These are phyloP conservation scores for Spirogloea muscicola DNA, from an alignment of 139 green algal genomes.

Conservation along the genomic window DNA sequence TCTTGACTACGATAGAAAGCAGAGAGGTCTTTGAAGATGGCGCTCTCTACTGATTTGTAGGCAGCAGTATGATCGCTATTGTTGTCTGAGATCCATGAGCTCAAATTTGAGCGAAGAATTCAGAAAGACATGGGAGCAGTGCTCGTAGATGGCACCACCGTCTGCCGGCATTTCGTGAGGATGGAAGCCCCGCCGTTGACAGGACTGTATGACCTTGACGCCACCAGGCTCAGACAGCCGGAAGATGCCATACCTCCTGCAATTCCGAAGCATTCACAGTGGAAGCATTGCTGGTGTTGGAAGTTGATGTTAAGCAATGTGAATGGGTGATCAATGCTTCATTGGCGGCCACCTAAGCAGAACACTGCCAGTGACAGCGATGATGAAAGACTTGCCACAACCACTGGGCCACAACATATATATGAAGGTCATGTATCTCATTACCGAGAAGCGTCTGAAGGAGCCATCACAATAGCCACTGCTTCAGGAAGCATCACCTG, in stretches of 20 bases:
- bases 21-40: no score
- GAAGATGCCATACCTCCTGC: slow-evolving; percentile 79
- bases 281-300: no score
- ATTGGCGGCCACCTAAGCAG: no score
- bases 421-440: neutral
- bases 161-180: slow-evolving; percentile 49
- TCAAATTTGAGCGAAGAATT: slow-evolving; percentile 71
- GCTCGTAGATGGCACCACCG: slow-evolving; percentile 83
- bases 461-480: slow-evolving; percentile 93
- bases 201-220: slow-evolving; percentile 81
- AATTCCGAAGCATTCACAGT: no score
- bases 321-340: no score
- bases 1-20: no score
- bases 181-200: slow-evolving; percentile 84
- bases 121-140: slow-evolving; percentile 87
- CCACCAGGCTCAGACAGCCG: slow-evolving; percentile 81
- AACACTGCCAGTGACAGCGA: neutral
- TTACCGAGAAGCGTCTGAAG: no score
- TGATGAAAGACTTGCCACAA: neutral
- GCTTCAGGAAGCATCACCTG: slow-evolving; percentile 92
- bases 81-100: slow-evolving; percentile 71
- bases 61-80: no score
- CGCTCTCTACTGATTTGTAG: no score
- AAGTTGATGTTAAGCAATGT: no score
- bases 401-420: neutral